A percentile compares a stretch with the other conserved stretches of the same genome.
These are phyloP conservation scores for Hypseocharis bilobata DNA, from an alignment of 441 rosid genomes.

Conservation along the genomic window DNA sequence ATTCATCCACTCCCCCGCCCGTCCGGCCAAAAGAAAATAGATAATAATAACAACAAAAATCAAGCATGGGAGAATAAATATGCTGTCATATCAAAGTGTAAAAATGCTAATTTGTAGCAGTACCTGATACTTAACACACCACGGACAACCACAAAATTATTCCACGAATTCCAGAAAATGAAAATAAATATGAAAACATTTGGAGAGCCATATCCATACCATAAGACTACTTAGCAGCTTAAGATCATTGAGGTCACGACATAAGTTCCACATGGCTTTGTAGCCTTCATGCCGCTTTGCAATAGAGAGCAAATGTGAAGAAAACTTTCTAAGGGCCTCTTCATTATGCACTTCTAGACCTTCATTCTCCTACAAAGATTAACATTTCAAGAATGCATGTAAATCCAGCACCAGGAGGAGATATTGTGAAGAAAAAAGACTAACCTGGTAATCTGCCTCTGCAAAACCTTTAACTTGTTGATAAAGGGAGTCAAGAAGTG, in stretches of 20 bases:
- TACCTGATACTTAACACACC: neutral
- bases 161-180: conserved; percentile 2
- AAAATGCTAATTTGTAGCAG: neutral
- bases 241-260: conserved; percentile 78
- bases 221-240: conserved; percentile 61
- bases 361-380: conserved; percentile 42
- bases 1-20: too few species aligned
- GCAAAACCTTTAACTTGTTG: conserved; percentile 47
- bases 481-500: conserved; percentile 62
- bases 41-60: too few species aligned
- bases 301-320: conserved; percentile 53
- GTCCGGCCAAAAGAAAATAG: too few species aligned
- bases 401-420: conserved; percentile 9
- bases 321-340: conserved; percentile 50
- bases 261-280: conserved; percentile 70
- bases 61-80: too few species aligned
- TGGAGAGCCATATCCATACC: conserved; percentile 42
- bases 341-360: conserved; percentile 31
- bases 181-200: conserved; percentile 4
- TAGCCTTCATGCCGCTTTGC: conserved; percentile 81
- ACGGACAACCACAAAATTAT: neutral
- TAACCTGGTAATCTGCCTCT: conserved; percentile 47
- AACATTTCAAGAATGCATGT: conserved; percentile 9
- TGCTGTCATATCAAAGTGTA: neutral
- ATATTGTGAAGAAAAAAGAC: conserved; percentile 14